Evolutionary conservation across 176 grass and related monocot species (phyloP), one percentile per base, ranked within the genome.

Genomic region (Poa annua): DNA sequence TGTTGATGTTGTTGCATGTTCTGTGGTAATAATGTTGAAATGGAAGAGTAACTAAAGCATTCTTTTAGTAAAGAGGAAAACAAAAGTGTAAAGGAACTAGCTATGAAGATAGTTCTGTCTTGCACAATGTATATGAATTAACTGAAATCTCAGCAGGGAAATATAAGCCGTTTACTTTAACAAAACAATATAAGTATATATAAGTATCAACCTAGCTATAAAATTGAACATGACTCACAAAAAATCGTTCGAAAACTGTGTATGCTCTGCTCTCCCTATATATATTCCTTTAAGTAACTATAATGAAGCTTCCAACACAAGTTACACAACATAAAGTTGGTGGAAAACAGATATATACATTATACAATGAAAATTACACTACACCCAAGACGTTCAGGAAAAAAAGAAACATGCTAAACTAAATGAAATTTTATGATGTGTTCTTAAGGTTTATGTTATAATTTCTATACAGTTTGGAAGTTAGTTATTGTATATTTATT

Each of bases 1-100:
- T 93, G 96, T 33, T 76, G 53, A 9, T 93, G 88, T 26, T 88
- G 83, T 53, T 85, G 75, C 88, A 86, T 80, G 84, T 80, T 90
- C 80, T 59, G 86, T 41, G 88, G 86, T 83, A 79, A 67, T 86
- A 79, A 74, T 49, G 75, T 90, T 60, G 36, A 66, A 78, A 90
- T 80, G 38, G 24, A 83, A 86, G 36, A 83, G 80, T 67, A 79
- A 74, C 1, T 51, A 74, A 86, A 86, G 66, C 63, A 66, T 74
- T 90, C 67, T 75, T 83, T 86, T 14, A 83, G 50, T 75, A 83
- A 86, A 86, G 84, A 83, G 81, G 1, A 29, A 52, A 65, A 19
- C 8, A 52, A 49, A 85, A 82, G 52, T 16, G 20, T 45, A 79
- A 84, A 75, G 48, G 74, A 21, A 74, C 38, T 74, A 39, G 36